phyloP scores from a whole-genome alignment of 371 early-diverging fungal genomes.

The Mucor sp. region DNA sequence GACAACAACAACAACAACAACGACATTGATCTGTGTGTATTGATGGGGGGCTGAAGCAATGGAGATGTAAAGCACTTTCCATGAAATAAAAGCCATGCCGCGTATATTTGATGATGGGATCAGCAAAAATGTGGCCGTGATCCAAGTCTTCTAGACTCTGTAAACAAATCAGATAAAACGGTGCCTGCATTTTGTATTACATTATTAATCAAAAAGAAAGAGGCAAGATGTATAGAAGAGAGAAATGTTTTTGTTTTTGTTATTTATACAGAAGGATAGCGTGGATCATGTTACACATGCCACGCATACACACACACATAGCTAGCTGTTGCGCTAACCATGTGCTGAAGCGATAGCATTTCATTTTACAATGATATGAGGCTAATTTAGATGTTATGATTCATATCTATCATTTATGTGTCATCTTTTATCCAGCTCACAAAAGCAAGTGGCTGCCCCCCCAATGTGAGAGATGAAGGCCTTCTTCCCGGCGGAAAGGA shows the following conservation, averaged over 20 bases:
- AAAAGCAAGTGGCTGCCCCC: background rate
- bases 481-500: background rate
- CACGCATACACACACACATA: background rate
- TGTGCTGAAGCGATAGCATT: background rate
- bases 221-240: background rate
- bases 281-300: constrained; percentile 2
- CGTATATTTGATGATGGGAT: background rate
- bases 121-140: background rate
- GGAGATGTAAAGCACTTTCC: background rate
- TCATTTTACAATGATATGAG: background rate
- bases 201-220: background rate
- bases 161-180: constrained; percentile 1
- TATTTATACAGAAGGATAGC: background rate
- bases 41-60: background rate
- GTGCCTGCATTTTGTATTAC: constrained; percentile 4
- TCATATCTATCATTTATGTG: constrained; percentile 1
- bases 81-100: background rate
- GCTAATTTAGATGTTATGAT: constrained; percentile 1
- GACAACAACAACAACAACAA: background rate
- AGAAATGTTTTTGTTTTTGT: constrained; percentile 2
- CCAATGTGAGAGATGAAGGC: background rate
- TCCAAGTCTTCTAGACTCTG: background rate
- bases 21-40: background rate
- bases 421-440: background rate
- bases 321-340: background rate